phyloP scores from a whole-genome alignment of 345 rosid species.

The Alliaria petiolata region DNA sequence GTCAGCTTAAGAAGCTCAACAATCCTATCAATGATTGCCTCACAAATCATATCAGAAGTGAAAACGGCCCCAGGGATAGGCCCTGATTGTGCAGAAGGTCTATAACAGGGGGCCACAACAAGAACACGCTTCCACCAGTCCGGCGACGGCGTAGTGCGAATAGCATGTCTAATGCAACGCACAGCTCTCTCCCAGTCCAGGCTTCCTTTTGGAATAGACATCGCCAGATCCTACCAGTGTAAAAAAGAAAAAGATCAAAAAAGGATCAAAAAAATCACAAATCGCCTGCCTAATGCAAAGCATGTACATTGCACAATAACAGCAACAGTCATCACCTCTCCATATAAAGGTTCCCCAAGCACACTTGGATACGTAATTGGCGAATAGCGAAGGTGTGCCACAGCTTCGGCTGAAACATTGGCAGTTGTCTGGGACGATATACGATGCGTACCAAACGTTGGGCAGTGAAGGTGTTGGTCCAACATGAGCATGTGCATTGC shows the following conservation, averaged over 20 bases:
- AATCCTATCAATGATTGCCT: slow-evolving; percentile 87
- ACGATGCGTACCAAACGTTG: slow-evolving; percentile 93
- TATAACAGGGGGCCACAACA: slow-evolving; percentile 81
- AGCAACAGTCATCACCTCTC: slow-evolving; percentile 62
- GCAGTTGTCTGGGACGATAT: slow-evolving; percentile 63
- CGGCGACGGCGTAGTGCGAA: slow-evolving; percentile 96
- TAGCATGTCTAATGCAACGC: slow-evolving; percentile 93
- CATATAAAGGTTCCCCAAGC: slow-evolving; percentile 93
- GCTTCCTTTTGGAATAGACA: slow-evolving; percentile 85
- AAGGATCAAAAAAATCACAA: not conserved
- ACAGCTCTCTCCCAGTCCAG: slow-evolving; percentile 99
- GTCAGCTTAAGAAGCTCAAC: slow-evolving; percentile 86
- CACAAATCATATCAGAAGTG: slow-evolving; percentile 90
- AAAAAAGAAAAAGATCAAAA: not conserved
- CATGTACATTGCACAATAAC: slow-evolving; percentile 2
- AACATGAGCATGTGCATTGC: slow-evolving; percentile 98
- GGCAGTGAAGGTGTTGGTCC: slow-evolving; percentile 97
- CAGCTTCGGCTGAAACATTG: slow-evolving; percentile 66
- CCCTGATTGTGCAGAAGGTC: slow-evolving; percentile 53
- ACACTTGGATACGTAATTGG: slow-evolving; percentile 98
- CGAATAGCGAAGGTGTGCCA: slow-evolving; percentile 67
- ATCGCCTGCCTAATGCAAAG: not conserved
- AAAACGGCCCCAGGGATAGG: slow-evolving; percentile 95
- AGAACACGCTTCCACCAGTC: slow-evolving; percentile 99
- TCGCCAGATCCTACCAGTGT: slow-evolving; percentile 75